Evolutionary conservation across 345 rosid genomes (phyloP).

Genomic region (Eucalyptus shirleyi): DNA sequence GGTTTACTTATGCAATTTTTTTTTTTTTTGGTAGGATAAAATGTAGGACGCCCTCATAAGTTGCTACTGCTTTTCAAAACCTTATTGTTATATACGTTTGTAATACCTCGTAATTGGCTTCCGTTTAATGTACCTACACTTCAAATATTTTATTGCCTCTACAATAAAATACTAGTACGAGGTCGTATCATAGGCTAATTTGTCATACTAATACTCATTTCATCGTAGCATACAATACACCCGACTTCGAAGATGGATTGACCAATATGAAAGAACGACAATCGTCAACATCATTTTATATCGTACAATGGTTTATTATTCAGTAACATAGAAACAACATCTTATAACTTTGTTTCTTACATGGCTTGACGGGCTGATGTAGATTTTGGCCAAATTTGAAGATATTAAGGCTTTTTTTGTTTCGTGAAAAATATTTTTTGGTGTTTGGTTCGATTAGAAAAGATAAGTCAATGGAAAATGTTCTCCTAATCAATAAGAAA

Average conservation of each 20-base stretch:
- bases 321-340: not conserved
- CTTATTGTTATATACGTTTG: not conserved
- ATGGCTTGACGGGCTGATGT: not conserved
- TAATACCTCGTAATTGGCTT: not conserved
- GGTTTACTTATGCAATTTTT: no score
- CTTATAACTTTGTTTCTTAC: not conserved
- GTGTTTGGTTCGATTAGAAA: no score
- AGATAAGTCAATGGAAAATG: no score
- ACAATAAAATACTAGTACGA: not conserved
- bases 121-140: not conserved
- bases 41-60: not conserved
- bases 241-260: not conserved
- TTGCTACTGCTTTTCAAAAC: not conserved
- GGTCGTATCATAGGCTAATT: not conserved
- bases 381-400: not conserved
- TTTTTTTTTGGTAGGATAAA: no score
- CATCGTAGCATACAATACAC: not conserved
- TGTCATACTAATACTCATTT: not conserved
- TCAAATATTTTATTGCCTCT: not conserved
- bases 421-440: no score
- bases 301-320: not conserved
- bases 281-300: not conserved
- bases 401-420: not conserved
- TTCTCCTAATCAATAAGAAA: no score
- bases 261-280: not conserved